phyloP scores from a whole-genome alignment of 352 stramenopile species.

The Pythium rhizo-oryzae region DNA sequence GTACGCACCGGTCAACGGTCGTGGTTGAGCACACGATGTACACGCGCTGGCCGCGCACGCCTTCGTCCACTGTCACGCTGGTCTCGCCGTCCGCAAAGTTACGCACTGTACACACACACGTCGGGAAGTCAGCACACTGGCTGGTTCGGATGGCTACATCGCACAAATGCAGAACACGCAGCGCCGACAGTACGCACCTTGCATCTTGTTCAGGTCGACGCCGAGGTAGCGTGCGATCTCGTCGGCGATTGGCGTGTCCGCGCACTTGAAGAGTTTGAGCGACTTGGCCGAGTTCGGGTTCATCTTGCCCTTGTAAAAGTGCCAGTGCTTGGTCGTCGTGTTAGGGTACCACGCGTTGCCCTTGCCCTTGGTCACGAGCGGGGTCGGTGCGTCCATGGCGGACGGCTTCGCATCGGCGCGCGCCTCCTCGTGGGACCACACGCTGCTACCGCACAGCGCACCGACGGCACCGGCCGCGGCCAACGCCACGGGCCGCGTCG shows the following conservation, averaged over 20 bases:
- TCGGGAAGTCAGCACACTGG: neutral
- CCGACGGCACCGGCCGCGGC: slow-evolving; percentile 41
- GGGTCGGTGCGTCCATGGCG: slow-evolving; percentile 8
- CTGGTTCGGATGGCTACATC: slow-evolving; percentile 1
- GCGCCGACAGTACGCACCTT: slow-evolving; percentile 29
- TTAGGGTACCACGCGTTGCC: slow-evolving; percentile 70
- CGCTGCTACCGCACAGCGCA: slow-evolving; percentile 36
- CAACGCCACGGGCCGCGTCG: slow-evolving; percentile 26
- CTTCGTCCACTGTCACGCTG: slow-evolving; percentile 72
- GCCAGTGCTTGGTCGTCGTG: slow-evolving; percentile 87
- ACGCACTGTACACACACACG: slow-evolving; percentile 38
- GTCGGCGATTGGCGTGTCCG: slow-evolving; percentile 84
- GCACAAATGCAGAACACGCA: too few species aligned
- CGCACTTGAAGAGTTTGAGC: slow-evolving; percentile 90
- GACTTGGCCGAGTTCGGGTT: slow-evolving; percentile 79
- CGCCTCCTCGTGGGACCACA: slow-evolving; percentile 19
- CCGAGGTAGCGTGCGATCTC: slow-evolving; percentile 84
- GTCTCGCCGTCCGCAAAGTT: slow-evolving; percentile 89
- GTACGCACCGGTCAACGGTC: slow-evolving; percentile 73
- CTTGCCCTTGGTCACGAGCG: slow-evolving; percentile 27
- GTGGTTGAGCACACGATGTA: slow-evolving; percentile 90
- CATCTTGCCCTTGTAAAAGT: slow-evolving; percentile 90
- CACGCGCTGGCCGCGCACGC: slow-evolving; percentile 79
- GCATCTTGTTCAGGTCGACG: slow-evolving; percentile 80
- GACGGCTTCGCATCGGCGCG: slow-evolving; percentile 13